phyloP scores from a whole-genome alignment of 2,329 filamentous ascomycete species.

The Cercospora berteroae region DNA sequence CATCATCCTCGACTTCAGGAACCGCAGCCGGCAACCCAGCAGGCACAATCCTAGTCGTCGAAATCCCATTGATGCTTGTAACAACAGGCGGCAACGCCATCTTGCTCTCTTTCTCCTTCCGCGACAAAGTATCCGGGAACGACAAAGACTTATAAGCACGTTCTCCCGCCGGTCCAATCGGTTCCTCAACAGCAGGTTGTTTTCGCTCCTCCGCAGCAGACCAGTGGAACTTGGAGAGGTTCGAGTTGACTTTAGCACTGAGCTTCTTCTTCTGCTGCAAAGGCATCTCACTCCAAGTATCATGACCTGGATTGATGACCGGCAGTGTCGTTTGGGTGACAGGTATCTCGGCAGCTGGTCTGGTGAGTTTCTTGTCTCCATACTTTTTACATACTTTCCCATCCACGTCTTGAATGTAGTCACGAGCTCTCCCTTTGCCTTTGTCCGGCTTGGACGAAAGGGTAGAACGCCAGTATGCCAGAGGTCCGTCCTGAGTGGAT shows the following conservation, averaged over 20 bases:
- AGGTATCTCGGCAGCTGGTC: not conserved
- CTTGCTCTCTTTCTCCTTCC: not conserved
- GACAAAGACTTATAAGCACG: not conserved
- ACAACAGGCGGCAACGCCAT: not conserved
- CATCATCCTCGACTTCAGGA: slow-evolving; percentile 2
- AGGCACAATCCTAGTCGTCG: slow-evolving; percentile 8
- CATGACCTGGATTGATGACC: slow-evolving; percentile 13
- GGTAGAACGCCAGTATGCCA: not conserved
- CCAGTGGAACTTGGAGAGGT: slow-evolving; percentile 11
- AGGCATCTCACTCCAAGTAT: slow-evolving; percentile 14
- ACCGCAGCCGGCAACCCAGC: slow-evolving; percentile 5
- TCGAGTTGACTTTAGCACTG: slow-evolving; percentile 9
- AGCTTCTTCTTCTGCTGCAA: slow-evolving; percentile 8
- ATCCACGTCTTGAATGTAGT: slow-evolving; percentile 1
- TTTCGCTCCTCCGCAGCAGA: slow-evolving; percentile 5
- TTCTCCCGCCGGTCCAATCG: slow-evolving; percentile 14
- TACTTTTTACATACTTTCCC: not conserved
- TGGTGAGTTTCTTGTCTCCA: not conserved
- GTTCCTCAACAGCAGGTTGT: slow-evolving; percentile 6
- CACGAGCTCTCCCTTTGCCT: slow-evolving; percentile 1
- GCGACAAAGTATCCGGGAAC: not conserved
- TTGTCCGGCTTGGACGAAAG: not conserved
- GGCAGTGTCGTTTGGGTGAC: not conserved
- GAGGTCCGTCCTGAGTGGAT: not conserved
- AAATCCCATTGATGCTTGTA: not conserved